These are phyloP conservation scores for Magnaporthiopsis rhizophila DNA, from an alignment of 2,329 filamentous ascomycete species.

Conservation along the genomic window DNA sequence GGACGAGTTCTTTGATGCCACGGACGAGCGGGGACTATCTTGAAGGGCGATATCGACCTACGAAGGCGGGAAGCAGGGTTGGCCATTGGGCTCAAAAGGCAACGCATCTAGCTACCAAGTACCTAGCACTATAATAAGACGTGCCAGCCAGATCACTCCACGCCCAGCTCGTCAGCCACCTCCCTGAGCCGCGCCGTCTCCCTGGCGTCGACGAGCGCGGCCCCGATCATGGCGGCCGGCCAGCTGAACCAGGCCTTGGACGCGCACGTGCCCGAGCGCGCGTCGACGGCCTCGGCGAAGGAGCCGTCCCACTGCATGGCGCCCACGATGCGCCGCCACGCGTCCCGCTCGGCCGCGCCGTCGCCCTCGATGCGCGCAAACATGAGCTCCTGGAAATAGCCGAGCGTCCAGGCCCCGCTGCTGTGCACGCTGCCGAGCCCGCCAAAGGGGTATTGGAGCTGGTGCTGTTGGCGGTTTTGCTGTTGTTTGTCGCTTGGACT, in stretches of 20 bases:
- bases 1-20: not conserved
- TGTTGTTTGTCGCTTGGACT: not conserved
- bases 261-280: conserved; percentile 10
- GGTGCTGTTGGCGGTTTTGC: not conserved
- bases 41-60: not conserved
- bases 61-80: not conserved
- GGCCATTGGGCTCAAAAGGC: no score
- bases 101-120: no score
- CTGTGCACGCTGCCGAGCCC: conserved; percentile 14
- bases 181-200: not conserved
- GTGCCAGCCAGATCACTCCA: no score
- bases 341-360: not conserved
- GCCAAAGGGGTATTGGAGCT: conserved; percentile 10
- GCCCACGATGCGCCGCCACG: conserved; percentile 13
- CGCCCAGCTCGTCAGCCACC: not conserved
- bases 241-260: conserved; percentile 18
- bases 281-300: conserved; percentile 15
- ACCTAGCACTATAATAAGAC: no score
- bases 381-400: conserved; percentile 15
- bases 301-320: conserved; percentile 16
- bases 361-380: conserved; percentile 10
- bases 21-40: not conserved
- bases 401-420: conserved; percentile 14
- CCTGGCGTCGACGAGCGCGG: not conserved
- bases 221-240: conserved; percentile 15